Evolutionary conservation across 768 basidiomycete genomes (phyloP), one percentile per base, ranked within the genome.

Genomic region (Xanthoconium purpureum): DNA sequence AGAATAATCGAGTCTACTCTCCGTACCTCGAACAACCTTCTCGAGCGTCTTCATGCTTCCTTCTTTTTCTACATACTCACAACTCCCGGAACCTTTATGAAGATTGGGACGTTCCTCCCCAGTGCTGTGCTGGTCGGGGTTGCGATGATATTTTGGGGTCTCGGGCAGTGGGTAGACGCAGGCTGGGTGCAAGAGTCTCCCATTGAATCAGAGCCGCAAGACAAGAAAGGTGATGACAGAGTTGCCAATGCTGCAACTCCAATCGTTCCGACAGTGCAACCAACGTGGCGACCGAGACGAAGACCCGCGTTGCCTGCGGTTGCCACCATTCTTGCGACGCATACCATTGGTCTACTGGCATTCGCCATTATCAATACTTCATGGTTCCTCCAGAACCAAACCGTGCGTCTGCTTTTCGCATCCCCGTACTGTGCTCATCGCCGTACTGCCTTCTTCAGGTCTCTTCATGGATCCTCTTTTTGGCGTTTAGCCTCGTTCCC

Each of bases 11-110:
- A 99, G 74, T 94, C 93, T 2, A 85, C 89, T 14, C 78, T 97
- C 33, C 83, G 95, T 55, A 91, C 94, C 14, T 83, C 86, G 68
- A 98, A 97, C 73, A 99, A 99, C 67, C 81, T 98, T 7, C 80
- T 98, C 18, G 97, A 99, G 68, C 85, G 97, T 15, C 83, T 98
- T 20, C 97, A 99, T 70, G 95, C 95, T 2, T 98, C 96, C 0
- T 95, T 96, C 74, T 98, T 98, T 77, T 94, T 98, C 75, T 98
- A 95, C 74, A 78, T 98, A 58, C 63, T 74, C 20, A 67, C 71
- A 13, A 73, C 75, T 38, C 78, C 84, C 1, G 76, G 73, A 6
- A 80, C 78, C 2, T 97, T 96, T 74, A 80, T 93, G 63, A 91
- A 95, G 68, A 93, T 98, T 30, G 95, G 94, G 3, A 83, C 78